Evolutionary conservation across 495 filamentous ascomycete genomes (phyloP).

Genomic region (Neurospora sp.): DNA sequence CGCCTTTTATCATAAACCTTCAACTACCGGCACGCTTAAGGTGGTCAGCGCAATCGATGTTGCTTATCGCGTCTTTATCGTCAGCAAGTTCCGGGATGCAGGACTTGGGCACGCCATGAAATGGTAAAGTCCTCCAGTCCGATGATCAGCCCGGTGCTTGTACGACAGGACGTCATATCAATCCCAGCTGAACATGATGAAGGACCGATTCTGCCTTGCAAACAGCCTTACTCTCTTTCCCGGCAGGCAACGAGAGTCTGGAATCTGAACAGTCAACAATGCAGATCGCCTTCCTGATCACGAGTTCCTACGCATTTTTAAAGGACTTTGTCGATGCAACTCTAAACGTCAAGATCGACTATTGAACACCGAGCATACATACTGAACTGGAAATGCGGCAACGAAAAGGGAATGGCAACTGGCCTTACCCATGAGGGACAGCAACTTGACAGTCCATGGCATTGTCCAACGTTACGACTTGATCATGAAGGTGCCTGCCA

Average conservation of each 20-base stretch:
- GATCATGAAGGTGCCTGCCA: background rate
- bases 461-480: background rate
- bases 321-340: background rate
- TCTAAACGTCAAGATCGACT: background rate
- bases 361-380: background rate
- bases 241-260: background rate
- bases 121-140: background rate
- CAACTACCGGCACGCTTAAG: background rate
- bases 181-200: background rate
- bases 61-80: background rate
- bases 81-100: background rate
- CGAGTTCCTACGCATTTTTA: background rate
- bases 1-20: background rate
- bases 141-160: background rate
- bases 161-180: background rate
- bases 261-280: background rate
- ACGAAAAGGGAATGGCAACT: background rate
- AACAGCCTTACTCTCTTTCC: background rate
- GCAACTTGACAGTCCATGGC: background rate
- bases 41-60: background rate
- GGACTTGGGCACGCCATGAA: background rate
- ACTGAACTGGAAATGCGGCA: background rate
- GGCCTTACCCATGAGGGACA: background rate
- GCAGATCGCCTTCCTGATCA: background rate
- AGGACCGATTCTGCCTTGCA: background rate